Evolutionary conservation across 768 basidiomycete species (phyloP), one percentile per base, ranked within the genome.

Genomic region (Neoboletus magnificus): DNA sequence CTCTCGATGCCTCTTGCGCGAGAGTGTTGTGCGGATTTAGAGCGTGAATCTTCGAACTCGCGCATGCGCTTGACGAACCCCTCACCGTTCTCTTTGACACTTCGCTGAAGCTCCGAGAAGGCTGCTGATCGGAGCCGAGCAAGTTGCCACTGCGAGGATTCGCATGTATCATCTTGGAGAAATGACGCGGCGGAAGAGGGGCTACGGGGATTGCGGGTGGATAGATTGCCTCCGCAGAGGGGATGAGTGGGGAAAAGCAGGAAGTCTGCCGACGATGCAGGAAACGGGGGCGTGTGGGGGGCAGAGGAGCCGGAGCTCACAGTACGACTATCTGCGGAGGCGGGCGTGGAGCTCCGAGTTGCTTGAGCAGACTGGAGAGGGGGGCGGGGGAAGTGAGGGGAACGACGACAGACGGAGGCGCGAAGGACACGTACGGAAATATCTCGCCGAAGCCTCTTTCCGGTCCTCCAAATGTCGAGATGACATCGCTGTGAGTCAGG

Each of bases 61-160:
- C 84, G 84, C 87, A 90, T 89, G 49, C 84, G 83, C 53, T 76
- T 79, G 13, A 90, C 78, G 46, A 89, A 77, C 8, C 83, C 82
- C 61, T 89, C 86, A 20, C 84, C 86, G 58, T 75, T 82, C 60
- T 87, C 81, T 29, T 76, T 76, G 22, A 89, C 76, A 58, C 81
- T 86, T 62, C 78, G 76, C 42, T 77, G 82, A 37, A 90, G 78
- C 59, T 87, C 85, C 69, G 78, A 77, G 56, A 87, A 87, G 6
- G 88, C 87, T 53, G 75, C 76, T 0, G 85, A 82, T 54, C 82
- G 81, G 47, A 87, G 72, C 40, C 74, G 77, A 33, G 67, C 68
- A 5, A 82, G 70, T 46, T 76, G 74, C 6, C 56, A 65, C 16
- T 66, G 47, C 30, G 69, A 61, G 27, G 55, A 55, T 27, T 66